These are phyloP conservation scores for Blepharisma stoltei DNA, from an alignment of 73 alveolate species.

Conservation along the genomic window DNA sequence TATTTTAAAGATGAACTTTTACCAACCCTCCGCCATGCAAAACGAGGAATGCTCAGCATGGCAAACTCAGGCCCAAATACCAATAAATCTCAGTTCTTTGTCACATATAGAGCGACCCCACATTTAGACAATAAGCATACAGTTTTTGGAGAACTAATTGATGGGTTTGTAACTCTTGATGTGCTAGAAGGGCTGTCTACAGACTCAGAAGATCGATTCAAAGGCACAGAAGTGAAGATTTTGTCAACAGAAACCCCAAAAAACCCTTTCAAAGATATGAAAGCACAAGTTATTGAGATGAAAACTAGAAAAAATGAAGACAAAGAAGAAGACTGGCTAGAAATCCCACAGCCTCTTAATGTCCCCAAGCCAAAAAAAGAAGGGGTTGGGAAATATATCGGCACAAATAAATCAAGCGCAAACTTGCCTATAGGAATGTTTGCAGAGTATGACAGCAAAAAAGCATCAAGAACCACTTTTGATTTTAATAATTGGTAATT, in stretches of 20 bases:
- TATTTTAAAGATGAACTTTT: conserved; percentile 67
- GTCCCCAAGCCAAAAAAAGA: background rate
- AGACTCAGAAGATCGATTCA: conserved; percentile 53
- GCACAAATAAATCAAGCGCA: background rate
- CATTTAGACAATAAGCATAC: conserved; percentile 79
- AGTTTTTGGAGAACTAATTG: conserved; percentile 80
- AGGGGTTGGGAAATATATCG: conserved; percentile 20
- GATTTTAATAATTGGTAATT: conserved; percentile 25
- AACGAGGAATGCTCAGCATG: conserved; percentile 76
- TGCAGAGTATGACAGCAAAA: conserved; percentile 20
- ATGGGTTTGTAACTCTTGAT: conserved; percentile 62
- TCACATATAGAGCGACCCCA: conserved; percentile 51
- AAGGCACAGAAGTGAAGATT: conserved; percentile 60
- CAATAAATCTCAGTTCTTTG: conserved; percentile 61
- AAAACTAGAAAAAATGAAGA: conserved; percentile 50
- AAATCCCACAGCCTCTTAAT: conserved; percentile 27
- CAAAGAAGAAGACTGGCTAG: conserved; percentile 27
- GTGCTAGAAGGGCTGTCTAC: conserved; percentile 54
- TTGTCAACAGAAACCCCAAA: conserved; percentile 56
- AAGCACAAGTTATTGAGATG: conserved; percentile 40
- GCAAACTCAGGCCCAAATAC: conserved; percentile 75
- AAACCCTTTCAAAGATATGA: conserved; percentile 86
- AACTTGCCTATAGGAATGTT: conserved; percentile 12
- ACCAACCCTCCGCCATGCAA: conserved; percentile 49
- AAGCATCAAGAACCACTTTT: background rate